A percentile compares a stretch with the other conserved stretches of the same genome.
phyloP scores from a whole-genome alignment of 441 rosid genomes.

The Croton setiger region DNA sequence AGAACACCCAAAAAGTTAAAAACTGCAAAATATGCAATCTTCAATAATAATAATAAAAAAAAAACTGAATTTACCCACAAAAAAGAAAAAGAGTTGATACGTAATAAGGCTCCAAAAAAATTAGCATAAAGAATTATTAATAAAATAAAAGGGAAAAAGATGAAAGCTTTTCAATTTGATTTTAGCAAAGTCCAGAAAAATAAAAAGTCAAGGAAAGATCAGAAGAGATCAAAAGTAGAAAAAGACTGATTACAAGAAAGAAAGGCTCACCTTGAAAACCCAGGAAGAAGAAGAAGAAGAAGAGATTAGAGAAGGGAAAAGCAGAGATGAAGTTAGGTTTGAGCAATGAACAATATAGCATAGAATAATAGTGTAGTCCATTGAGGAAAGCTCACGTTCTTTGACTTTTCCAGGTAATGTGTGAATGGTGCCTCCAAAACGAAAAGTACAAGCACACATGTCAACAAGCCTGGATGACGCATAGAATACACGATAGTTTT shows the following conservation, averaged over 20 bases:
- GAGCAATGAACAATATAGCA: neutral
- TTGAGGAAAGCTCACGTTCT: slow-evolving; percentile 10
- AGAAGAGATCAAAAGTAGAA: neutral
- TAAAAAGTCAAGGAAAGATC: neutral
- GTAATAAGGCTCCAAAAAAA: no score
- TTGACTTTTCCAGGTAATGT: slow-evolving; percentile 9
- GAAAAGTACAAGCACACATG: no score
- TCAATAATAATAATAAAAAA: no score
- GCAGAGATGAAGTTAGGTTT: neutral
- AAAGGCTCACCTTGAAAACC: neutral
- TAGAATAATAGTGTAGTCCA: neutral
- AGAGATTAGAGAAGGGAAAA: neutral
- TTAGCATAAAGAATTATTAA: neutral
- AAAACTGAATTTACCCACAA: neutral
- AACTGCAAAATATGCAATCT: neutral
- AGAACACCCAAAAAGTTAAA: no score
- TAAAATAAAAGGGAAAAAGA: neutral
- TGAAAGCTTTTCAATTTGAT: neutral
- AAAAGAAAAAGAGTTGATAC: no score
- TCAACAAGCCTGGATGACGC: no score
- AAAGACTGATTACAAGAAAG: neutral
- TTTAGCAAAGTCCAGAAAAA: neutral
- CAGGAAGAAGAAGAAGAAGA: slow-evolving; percentile 7
- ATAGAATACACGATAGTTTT: no score
- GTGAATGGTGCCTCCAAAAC: no score